Conservation (phyloP, 495 filamentous ascomycete species). For the Penicillium salamii region DNA sequence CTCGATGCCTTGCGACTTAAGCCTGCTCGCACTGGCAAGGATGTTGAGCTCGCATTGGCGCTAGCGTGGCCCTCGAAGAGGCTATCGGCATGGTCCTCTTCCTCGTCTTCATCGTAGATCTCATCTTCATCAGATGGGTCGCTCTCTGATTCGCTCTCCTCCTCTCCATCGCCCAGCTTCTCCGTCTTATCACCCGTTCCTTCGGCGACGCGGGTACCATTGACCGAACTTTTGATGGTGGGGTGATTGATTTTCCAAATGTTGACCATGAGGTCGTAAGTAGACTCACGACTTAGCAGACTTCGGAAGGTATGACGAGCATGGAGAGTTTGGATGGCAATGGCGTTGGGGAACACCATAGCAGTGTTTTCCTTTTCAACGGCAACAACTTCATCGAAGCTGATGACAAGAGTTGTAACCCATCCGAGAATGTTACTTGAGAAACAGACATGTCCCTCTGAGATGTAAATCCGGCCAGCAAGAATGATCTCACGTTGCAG, state of each 20-base stretch:
- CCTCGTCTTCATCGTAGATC: constrained; percentile 74
- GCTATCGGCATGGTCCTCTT: constrained; percentile 54
- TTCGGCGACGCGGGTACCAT: constrained; percentile 76
- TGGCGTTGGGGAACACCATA: constrained; percentile 93
- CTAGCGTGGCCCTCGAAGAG: constrained; percentile 59
- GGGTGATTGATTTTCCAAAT: constrained; percentile 98
- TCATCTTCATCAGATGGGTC: constrained; percentile 65
- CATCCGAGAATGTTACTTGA: constrained; percentile 98
- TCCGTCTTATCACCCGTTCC: constrained; percentile 87
- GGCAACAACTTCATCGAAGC: constrained; percentile 94
- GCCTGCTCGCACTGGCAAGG: constrained; percentile 47
- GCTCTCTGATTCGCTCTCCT: constrained; percentile 50
- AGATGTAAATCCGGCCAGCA: constrained; percentile 91
- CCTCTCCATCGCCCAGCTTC: constrained; percentile 67
- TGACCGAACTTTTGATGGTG: constrained; percentile 79
- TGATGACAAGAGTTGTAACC: constrained; percentile 95
- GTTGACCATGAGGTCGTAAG: constrained; percentile 93
- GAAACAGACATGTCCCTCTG: constrained; percentile 96
- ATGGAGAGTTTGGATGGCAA: constrained; percentile 94
- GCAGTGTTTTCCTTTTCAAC: constrained; percentile 97
- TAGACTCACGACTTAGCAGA: constrained; percentile 89
- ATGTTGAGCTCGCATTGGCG: constrained; percentile 57
- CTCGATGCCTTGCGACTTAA: constrained; percentile 67
- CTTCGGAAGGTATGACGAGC: constrained; percentile 94
- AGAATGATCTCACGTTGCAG: constrained; percentile 93